Evolutionary conservation across 352 stramenopile genomes (phyloP).

Genomic region (Elongisporangium anandrum): DNA sequence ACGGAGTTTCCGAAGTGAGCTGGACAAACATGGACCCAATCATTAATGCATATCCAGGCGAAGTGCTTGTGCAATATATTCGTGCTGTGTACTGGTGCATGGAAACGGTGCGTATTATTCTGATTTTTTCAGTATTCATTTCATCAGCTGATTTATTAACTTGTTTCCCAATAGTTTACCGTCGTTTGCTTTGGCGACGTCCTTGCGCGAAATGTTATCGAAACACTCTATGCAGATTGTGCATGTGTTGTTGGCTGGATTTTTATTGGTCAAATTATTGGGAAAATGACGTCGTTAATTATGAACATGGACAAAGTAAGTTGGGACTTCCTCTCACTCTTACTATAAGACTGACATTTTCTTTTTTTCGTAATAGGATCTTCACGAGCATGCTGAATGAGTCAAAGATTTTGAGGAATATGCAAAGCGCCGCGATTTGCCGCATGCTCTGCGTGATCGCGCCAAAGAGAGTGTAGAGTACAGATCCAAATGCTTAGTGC

Average conservation of each 20-base stretch:
- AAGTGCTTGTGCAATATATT: slow-evolving; percentile 14
- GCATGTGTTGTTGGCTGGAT: slow-evolving; percentile 19
- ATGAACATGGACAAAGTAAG: slow-evolving; percentile 13
- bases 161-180: slow-evolving; percentile 16
- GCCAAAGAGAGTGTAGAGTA: slow-evolving; percentile 16
- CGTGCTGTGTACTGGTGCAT: slow-evolving; percentile 22
- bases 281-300: slow-evolving; percentile 21
- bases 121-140: no score
- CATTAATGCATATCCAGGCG: slow-evolving; percentile 9
- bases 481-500: slow-evolving; percentile 15
- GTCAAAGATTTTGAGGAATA: slow-evolving; percentile 25
- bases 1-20: slow-evolving; percentile 10
- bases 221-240: slow-evolving; percentile 13
- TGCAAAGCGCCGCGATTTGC: slow-evolving; percentile 15
- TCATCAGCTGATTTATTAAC: neutral
- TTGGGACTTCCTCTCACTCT: neutral
- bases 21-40: slow-evolving; percentile 16
- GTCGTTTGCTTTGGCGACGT: slow-evolving; percentile 24
- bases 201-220: slow-evolving; percentile 10
- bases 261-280: slow-evolving; percentile 21
- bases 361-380: slow-evolving; percentile 2
- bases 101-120: slow-evolving; percentile 7
- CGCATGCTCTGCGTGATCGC: slow-evolving; percentile 13
- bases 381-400: slow-evolving; percentile 15
- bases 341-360: neutral